Percentiles rank a stretch among this genome's conserved stretches.
phyloP scores from a whole-genome alignment of 768 basidiomycete species.

The Rubroboletus satanas region DNA sequence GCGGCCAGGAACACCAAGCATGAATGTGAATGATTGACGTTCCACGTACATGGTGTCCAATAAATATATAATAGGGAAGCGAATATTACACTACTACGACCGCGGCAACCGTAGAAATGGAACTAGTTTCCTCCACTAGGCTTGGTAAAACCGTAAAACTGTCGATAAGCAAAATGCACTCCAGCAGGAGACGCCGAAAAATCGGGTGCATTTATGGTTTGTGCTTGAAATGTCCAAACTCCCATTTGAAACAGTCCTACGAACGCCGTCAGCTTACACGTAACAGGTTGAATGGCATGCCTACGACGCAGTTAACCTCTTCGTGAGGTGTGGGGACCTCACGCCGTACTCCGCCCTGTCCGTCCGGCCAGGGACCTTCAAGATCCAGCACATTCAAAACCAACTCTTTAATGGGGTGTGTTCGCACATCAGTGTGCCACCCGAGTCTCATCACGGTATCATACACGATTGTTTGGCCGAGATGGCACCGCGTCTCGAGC shows the following conservation, averaged over 20 bases:
- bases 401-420: conserved; percentile 52
- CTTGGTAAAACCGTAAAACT: background rate
- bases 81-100: conserved; percentile 1
- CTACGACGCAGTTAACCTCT: conserved; percentile 63
- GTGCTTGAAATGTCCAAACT: conserved; percentile 51
- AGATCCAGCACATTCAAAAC: conserved; percentile 51
- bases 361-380: conserved; percentile 40
- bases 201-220: background rate
- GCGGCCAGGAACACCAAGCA: conserved; percentile 50
- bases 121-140: background rate
- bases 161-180: background rate
- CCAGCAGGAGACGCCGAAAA: background rate
- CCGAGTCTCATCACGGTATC: conserved; percentile 61
- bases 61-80: background rate
- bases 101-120: background rate
- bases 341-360: conserved; percentile 34
- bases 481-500: conserved; percentile 57
- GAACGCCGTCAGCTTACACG: background rate
- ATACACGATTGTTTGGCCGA: conserved; percentile 60
- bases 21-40: conserved; percentile 5
- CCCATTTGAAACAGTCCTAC: conserved; percentile 79
- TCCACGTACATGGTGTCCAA: conserved; percentile 4
- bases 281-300: conserved; percentile 15
- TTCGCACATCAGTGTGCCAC: conserved; percentile 57
- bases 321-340: conserved; percentile 55